phyloP scores from a whole-genome alignment of 2,329 filamentous ascomycete species.

The Pseudocercospora fuligena region DNA sequence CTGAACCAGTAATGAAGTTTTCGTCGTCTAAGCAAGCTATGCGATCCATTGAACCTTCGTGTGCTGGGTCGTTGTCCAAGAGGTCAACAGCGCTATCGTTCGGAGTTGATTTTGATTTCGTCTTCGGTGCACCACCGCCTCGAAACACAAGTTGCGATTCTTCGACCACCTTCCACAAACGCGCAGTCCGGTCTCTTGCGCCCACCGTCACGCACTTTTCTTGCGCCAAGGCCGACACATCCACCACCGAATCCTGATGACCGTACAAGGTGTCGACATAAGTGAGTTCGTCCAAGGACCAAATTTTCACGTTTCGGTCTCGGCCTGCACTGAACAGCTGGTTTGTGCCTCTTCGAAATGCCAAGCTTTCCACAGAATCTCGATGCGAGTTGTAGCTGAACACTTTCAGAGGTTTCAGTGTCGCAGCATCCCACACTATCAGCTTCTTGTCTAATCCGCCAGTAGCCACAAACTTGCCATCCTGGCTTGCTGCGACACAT shows the following conservation, averaged over 20 bases:
- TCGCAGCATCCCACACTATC: slow-evolving; percentile 84
- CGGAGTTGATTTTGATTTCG: slow-evolving; percentile 54
- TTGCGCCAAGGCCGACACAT: slow-evolving; percentile 79
- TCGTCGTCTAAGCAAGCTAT: slow-evolving; percentile 87
- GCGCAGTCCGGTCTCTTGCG: slow-evolving; percentile 85
- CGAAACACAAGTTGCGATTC: slow-evolving; percentile 95
- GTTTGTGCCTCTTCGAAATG: slow-evolving; percentile 75
- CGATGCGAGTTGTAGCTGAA: slow-evolving; percentile 93
- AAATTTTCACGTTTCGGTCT: slow-evolving; percentile 93
- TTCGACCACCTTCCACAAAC: slow-evolving; percentile 94
- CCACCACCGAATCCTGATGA: slow-evolving; percentile 88
- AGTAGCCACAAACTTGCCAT: slow-evolving; percentile 89
- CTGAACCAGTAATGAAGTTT: slow-evolving; percentile 89
- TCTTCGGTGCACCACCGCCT: slow-evolving; percentile 64
- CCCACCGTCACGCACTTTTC: slow-evolving; percentile 92
- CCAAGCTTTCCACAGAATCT: slow-evolving; percentile 81
- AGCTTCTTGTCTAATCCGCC: slow-evolving; percentile 83
- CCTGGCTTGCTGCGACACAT: slow-evolving; percentile 81
- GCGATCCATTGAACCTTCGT: slow-evolving; percentile 87
- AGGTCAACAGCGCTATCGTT: slow-evolving; percentile 42
- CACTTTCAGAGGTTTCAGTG: slow-evolving; percentile 76
- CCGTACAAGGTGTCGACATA: slow-evolving; percentile 97
- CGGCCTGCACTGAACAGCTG: slow-evolving; percentile 90
- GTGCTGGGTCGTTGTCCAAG: slow-evolving; percentile 54
- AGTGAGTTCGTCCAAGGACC: slow-evolving; percentile 87